phyloP scores from a whole-genome alignment of 225 moss, liverwort and hornwort species.

The Physcomitrium patens region DNA sequence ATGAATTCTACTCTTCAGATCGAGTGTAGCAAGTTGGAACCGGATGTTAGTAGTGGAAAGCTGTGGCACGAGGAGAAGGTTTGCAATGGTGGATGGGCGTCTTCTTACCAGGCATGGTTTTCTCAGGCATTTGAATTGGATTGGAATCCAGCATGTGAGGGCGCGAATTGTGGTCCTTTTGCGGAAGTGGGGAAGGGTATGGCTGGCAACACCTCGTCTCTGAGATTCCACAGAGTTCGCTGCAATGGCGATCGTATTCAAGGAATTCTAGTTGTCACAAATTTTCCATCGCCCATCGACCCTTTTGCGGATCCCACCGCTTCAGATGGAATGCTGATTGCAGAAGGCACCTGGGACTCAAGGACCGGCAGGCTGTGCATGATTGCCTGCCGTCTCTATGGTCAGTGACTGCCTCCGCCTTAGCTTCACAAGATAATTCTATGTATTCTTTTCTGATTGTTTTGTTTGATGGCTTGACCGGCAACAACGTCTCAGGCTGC shows the following conservation, averaged over 20 bases:
- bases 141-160: conserved; percentile 44
- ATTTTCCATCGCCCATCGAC: conserved; percentile 14
- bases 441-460: not conserved
- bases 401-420: conserved; percentile 35
- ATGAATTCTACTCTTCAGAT: conserved; percentile 39
- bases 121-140: conserved; percentile 40
- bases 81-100: conserved; percentile 39
- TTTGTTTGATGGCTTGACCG: conserved; percentile 7
- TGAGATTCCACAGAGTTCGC: conserved; percentile 47
- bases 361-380: conserved; percentile 55
- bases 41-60: conserved; percentile 38
- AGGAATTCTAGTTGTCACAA: conserved; percentile 40
- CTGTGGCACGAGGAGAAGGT: conserved; percentile 51
- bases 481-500: not conserved
- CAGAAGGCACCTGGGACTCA: conserved; percentile 59
- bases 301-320: conserved; percentile 55
- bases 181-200: conserved; percentile 32
- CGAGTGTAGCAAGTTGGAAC: conserved; percentile 34
- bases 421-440: not conserved
- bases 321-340: conserved; percentile 49
- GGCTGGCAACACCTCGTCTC: conserved; percentile 1
- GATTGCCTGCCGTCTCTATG: conserved; percentile 55
- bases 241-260: conserved; percentile 54
- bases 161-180: conserved; percentile 52
- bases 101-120: conserved; percentile 39